phyloP scores from a whole-genome alignment of 2,329 filamentous ascomycete species.

The Intubia oerlemansii region DNA sequence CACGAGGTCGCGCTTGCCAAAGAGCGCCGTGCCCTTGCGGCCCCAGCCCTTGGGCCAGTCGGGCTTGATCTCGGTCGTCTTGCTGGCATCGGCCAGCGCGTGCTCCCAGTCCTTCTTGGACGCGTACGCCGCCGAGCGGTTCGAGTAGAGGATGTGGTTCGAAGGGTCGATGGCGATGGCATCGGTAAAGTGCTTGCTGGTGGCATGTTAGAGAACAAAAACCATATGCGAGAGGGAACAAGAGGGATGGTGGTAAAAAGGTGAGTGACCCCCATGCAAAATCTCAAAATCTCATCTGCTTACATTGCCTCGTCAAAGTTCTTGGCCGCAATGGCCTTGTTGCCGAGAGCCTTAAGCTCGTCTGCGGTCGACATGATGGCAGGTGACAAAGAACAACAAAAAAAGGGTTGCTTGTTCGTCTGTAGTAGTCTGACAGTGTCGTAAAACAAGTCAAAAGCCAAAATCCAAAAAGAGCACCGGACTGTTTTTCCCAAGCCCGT shows the following conservation, averaged over 20 bases:
- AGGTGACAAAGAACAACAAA: too few relatives aligned
- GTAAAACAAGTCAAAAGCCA: too few relatives aligned
- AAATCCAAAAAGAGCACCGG: too few relatives aligned
- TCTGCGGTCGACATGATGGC: conserved; percentile 46
- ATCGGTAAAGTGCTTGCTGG: conserved; percentile 79
- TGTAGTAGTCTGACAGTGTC: too few relatives aligned
- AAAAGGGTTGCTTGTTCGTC: too few relatives aligned
- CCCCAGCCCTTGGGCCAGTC: conserved; percentile 97
- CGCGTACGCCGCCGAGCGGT: conserved; percentile 72
- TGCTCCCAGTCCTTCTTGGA: conserved; percentile 76
- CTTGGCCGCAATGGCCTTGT: conserved; percentile 96
- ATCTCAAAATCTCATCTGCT: conserved; percentile 28
- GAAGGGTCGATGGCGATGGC: conserved; percentile 71
- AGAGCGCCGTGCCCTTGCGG: conserved; percentile 76
- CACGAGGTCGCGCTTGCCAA: conserved; percentile 69
- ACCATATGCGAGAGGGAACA: too few relatives aligned
- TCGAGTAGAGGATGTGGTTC: conserved; percentile 97
- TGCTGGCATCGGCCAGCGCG: conserved; percentile 74
- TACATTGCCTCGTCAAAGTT: conserved; percentile 93
- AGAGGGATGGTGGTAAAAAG: too few relatives aligned
- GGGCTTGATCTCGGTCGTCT: conserved; percentile 84
- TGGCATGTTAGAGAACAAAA: not conserved
- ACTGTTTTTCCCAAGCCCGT: too few relatives aligned
- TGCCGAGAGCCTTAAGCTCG: conserved; percentile 90
- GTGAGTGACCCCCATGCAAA: not conserved